phyloP scores from a whole-genome alignment of 2,329 filamentous ascomycete genomes.

The Cryphonectria naterciae region DNA sequence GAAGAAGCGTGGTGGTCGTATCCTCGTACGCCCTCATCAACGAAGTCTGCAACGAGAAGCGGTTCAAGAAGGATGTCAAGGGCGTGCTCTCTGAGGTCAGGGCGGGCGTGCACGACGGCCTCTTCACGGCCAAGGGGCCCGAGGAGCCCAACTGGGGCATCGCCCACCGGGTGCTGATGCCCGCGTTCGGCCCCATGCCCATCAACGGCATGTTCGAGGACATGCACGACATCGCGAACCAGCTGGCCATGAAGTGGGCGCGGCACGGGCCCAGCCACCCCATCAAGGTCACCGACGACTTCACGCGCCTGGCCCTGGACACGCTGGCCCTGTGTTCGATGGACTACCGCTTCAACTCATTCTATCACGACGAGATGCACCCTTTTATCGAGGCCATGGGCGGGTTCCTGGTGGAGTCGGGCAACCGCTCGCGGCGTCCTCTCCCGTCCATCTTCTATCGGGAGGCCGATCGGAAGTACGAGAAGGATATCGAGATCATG shows the following conservation, averaged over 20 bases:
- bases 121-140: slow-evolving; percentile 55
- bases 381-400: slow-evolving; percentile 73
- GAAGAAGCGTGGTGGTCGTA: slow-evolving; percentile 23
- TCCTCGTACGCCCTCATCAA: slow-evolving; percentile 50
- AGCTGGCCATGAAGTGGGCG: slow-evolving; percentile 71
- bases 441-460: slow-evolving; percentile 55
- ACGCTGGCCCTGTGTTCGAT: slow-evolving; percentile 74
- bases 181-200: slow-evolving; percentile 70
- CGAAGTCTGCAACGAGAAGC: slow-evolving; percentile 65
- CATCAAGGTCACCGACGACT: slow-evolving; percentile 68
- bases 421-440: slow-evolving; percentile 53
- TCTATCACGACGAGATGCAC: slow-evolving; percentile 70
- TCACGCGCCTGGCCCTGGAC: slow-evolving; percentile 74
- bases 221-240: slow-evolving; percentile 69
- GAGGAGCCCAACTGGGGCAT: slow-evolving; percentile 67
- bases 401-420: slow-evolving; percentile 62
- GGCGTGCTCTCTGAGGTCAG: slow-evolving; percentile 58
- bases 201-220: slow-evolving; percentile 72
- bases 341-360: slow-evolving; percentile 75
- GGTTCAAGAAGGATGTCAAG: slow-evolving; percentile 62
- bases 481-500: slow-evolving; percentile 58
- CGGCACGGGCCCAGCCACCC: slow-evolving; percentile 60
- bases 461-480: slow-evolving; percentile 54
- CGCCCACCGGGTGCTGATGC: slow-evolving; percentile 67
- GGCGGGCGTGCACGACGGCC: slow-evolving; percentile 63